Base-by-base conservation (phyloP, 257 asterid genomes). In the Solanum paucissectum region DNA sequence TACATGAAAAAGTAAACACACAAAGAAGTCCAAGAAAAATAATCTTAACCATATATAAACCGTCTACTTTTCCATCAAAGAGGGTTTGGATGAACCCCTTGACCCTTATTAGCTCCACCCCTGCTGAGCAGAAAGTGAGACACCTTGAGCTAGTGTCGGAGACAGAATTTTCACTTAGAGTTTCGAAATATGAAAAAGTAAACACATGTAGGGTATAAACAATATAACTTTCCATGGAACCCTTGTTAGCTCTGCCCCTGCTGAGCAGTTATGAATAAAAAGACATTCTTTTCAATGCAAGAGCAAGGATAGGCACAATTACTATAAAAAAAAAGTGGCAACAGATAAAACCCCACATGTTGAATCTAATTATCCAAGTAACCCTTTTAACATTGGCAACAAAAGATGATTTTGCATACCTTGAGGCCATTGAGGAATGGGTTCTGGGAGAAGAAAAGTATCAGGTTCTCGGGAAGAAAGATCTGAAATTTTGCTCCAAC, bases 371-470 rank as follows among this genome's bases (percentile, higher is more conserved):
- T 14, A 76, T n/a, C 55, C 12, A 76, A 76, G 12, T 76, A 20
- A 52, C 62, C 62, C 62, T 5, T 52, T 52, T 52, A 52, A n/a
- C 77, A 13, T 5, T 25, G 9, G 38, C 13, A 79, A 44, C n/a
- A 25, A 68, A 79, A 79, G 29, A 40, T 42, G 36, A n/a, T 27
- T 36, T 49, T 8, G 42, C 68, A 46, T 87, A 93, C 98, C 98
- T 90, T 89, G 91, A 69, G 98, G 97, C 98, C 99, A 97, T 87
- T 88, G 92, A 2, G 99, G 98, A 86, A 97, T 89, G 55, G 98
- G 94, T 32, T 93, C 94, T 87, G 99, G 98, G 12, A 95, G 94
- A 32, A 91, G 88, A 93, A 91, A 94, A 14, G 86, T 64, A 25
- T 93, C 94, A 37, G 93, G 92, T 34, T 87, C 93, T 85, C 92